Evolutionary conservation across 1,139 yeast species (phyloP).

Genomic region (Lodderomyces parapsilosis): DNA sequence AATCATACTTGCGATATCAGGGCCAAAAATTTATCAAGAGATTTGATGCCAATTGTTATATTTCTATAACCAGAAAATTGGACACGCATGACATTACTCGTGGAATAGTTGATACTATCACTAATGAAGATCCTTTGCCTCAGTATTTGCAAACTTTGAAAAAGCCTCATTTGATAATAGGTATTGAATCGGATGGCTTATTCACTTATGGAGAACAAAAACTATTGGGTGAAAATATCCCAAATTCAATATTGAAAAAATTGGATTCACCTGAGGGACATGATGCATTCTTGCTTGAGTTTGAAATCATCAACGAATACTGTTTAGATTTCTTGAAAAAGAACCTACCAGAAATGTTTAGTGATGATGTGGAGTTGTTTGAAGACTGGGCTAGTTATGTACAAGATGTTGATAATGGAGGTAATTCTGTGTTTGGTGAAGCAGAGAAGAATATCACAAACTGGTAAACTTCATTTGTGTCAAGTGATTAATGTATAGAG

Average conservation of each 20-base stretch:
- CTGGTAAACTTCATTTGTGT: slow-evolving; percentile 57
- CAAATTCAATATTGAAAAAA: slow-evolving; percentile 63
- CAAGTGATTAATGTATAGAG: not conserved
- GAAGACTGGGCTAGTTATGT: slow-evolving; percentile 50
- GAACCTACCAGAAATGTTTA: slow-evolving; percentile 57
- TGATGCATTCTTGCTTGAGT: slow-evolving; percentile 92
- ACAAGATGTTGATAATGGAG: slow-evolving; percentile 42
- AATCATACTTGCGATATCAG: slow-evolving; percentile 88
- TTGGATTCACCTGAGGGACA: slow-evolving; percentile 97
- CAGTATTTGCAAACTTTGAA: slow-evolving; percentile 48
- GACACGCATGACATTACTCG: slow-evolving; percentile 95
- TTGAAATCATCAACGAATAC: slow-evolving; percentile 72
- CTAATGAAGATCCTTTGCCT: slow-evolving; percentile 39
- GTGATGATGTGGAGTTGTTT: slow-evolving; percentile 49
- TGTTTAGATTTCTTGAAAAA: slow-evolving; percentile 63
- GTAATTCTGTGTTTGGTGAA: slow-evolving; percentile 87
- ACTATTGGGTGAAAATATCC: slow-evolving; percentile 71
- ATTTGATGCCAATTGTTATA: slow-evolving; percentile 95
- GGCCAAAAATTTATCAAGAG: slow-evolving; percentile 85
- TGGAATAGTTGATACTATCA: slow-evolving; percentile 53
- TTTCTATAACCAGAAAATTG: slow-evolving; percentile 85
- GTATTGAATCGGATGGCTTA: slow-evolving; percentile 88
- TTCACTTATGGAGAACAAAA: slow-evolving; percentile 93
- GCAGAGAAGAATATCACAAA: slow-evolving; percentile 85
- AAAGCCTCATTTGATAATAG: slow-evolving; percentile 82